These are phyloP conservation scores for Ceratocystiopsis sp. DNA, from an alignment of 2,329 filamentous ascomycete genomes.

Conservation along the genomic window DNA sequence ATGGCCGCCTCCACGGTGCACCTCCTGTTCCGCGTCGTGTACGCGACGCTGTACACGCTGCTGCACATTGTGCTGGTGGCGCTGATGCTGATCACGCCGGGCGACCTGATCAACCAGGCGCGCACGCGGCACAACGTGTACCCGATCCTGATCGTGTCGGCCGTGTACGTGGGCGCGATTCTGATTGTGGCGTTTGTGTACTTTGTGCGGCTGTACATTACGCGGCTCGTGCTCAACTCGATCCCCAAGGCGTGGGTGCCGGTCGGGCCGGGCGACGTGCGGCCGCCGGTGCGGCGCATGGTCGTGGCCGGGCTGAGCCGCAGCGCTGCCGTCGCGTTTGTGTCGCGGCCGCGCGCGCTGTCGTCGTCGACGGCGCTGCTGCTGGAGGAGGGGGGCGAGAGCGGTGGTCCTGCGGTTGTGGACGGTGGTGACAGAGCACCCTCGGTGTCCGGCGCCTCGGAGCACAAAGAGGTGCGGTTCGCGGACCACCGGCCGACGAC, in stretches of 20 bases:
- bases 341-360: constrained; percentile 49
- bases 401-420: too few relatives aligned
- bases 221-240: constrained; percentile 56
- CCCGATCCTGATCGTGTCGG: constrained; percentile 69
- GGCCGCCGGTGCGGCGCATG: constrained; percentile 55
- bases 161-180: constrained; percentile 57
- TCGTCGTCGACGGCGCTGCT: constrained; percentile 9
- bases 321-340: constrained; percentile 68
- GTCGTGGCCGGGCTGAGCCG: constrained; percentile 55
- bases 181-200: constrained; percentile 61
- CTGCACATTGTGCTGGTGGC: constrained; percentile 56
- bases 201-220: constrained; percentile 70
- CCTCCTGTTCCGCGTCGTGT: constrained; percentile 62
- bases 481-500: neutral
- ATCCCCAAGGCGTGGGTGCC: constrained; percentile 83
- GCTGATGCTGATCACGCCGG: constrained; percentile 64
- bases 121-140: constrained; percentile 47
- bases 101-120: constrained; percentile 65
- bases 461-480: neutral
- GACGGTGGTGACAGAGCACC: too few relatives aligned
- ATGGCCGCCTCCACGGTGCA: constrained; percentile 26
- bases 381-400: too few relatives aligned
- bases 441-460: neutral
- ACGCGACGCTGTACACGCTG: constrained; percentile 60
- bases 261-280: constrained; percentile 69